Percentiles rank a stretch among this genome's conserved stretches.
Conservation (phyloP, 1,284 basidiomycete genomes). For the Sutorius eximius region DNA sequence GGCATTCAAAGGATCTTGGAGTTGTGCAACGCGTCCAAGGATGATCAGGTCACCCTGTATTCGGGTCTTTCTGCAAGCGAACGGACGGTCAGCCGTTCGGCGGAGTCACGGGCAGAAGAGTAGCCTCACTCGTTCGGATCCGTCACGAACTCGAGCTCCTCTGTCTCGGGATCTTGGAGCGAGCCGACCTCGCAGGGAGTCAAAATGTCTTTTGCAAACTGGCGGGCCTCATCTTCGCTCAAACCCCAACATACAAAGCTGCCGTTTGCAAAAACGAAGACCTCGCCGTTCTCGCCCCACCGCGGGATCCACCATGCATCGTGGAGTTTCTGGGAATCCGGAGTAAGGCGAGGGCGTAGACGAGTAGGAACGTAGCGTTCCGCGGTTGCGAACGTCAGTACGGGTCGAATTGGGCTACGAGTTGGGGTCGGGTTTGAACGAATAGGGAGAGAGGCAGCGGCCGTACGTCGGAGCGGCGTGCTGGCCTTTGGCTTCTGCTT, state of each 20-base stretch:
- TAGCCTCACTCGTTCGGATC: conserved; percentile 70
- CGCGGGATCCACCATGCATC: conserved; percentile 79
- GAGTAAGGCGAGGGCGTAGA: conserved; percentile 53
- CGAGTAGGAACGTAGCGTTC: conserved; percentile 68
- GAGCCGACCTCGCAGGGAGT: conserved; percentile 57
- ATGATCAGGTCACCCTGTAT: conserved; percentile 89
- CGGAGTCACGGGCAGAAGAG: neutral
- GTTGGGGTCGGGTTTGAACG: conserved; percentile 79
- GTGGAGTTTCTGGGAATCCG: conserved; percentile 56
- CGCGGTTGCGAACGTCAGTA: conserved; percentile 75
- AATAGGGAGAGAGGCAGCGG: conserved; percentile 74
- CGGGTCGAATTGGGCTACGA: conserved; percentile 67
- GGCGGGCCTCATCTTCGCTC: conserved; percentile 72
- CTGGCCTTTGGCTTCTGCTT: conserved; percentile 73
- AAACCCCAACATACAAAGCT: conserved; percentile 89
- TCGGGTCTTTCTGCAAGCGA: conserved; percentile 62
- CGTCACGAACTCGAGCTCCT: conserved; percentile 88
- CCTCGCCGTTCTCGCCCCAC: conserved; percentile 78
- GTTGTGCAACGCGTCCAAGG: conserved; percentile 66
- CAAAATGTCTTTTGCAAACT: conserved; percentile 68
- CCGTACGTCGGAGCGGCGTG: conserved; percentile 67
- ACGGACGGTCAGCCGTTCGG: conserved; percentile 6
- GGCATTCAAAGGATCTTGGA: conserved; percentile 44
- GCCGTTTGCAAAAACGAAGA: conserved; percentile 85
- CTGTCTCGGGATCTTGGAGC: conserved; percentile 75